Base-by-base conservation (phyloP, 2,329 filamentous ascomycete species). In the Fusarium scirpi region DNA sequence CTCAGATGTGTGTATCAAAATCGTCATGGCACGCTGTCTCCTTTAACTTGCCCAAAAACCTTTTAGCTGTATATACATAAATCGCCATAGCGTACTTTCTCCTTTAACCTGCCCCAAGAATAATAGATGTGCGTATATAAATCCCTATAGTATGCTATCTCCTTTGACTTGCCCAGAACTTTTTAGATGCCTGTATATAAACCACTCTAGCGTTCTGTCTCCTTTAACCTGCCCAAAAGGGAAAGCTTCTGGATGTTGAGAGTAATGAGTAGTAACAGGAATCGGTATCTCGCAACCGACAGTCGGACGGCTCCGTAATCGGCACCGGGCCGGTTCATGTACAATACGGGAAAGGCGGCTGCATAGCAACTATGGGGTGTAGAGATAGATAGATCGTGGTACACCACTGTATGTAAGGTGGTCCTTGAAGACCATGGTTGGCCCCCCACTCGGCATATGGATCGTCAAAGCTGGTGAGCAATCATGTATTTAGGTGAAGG, bases 321-420 rank as follows among this genome's bases (percentile, higher is more conserved):
- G 72, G 73, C 58, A 74, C 73, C 73, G 73, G 73, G 47, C 73
- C 73, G 73, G 73, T 67, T 45, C 48, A 51, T 41, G 48, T 40
- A 46, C 24, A 29, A 29, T 27, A 41, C 44, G 55, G 43, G 43
- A 70, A 65, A 49, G 46, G 60, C 59, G 65, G 49, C 65, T 43
- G 38, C 41, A 41, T 52, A 52, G 18, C 46, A 70, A 38, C 22
- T 52, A 22, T 32, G 40, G 56, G 62, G 67, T 58, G 53, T 43
- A 51, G 9, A 44, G 34, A 30, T 27, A 38, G 20, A 44, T 25
- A 52, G 34, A 18, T 16, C 34, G 10, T 38, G 34, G 29, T 30
- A 30, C 29, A 30, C 11, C 29, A 30, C 29, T 30, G 12, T 30
- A 13, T 30, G 29, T 30, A 30, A 30, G 29, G 29, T 30, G 29